These are phyloP conservation scores for Elongisporangium undulatum DNA, from an alignment of 352 stramenopile genomes.

Conservation along the genomic window DNA sequence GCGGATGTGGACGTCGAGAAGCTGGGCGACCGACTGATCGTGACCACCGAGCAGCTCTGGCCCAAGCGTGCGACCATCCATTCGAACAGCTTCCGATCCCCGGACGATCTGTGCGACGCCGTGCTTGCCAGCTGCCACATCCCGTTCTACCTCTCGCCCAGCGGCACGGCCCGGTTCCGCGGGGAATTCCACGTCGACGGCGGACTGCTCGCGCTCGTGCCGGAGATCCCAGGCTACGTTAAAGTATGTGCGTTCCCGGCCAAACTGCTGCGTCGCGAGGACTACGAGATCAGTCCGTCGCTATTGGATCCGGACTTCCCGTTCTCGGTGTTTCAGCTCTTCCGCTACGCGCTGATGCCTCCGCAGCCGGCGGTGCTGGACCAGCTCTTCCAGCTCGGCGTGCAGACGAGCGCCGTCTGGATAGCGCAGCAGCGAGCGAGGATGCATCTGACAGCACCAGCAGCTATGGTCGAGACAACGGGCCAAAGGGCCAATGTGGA, in stretches of 20 bases:
- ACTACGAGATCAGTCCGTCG: conserved; percentile 79
- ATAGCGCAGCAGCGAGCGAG: conserved; percentile 16
- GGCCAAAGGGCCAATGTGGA: neutral
- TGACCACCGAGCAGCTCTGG: conserved; percentile 72
- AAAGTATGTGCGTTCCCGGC: conserved; percentile 69
- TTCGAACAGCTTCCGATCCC: conserved; percentile 53
- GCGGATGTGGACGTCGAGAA: conserved; percentile 27
- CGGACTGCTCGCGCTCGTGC: conserved; percentile 61
- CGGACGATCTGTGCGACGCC: conserved; percentile 51
- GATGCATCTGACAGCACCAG: neutral
- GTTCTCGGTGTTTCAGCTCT: conserved; percentile 48
- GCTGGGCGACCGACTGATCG: conserved; percentile 47
- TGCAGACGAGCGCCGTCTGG: conserved; percentile 47
- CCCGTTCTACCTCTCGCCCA: conserved; percentile 63
- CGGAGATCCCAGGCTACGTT: conserved; percentile 57
- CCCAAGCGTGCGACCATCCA: conserved; percentile 42
- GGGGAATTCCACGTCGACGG: conserved; percentile 70
- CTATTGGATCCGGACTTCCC: conserved; percentile 49
- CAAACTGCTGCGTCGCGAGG: conserved; percentile 36
- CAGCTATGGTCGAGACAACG: neutral
- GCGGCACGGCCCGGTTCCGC: conserved; percentile 47
- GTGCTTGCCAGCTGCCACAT: conserved; percentile 77
- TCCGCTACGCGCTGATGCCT: conserved; percentile 51
- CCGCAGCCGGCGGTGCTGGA: conserved; percentile 52
- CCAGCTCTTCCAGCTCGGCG: conserved; percentile 57